Evolutionary conservation across 2,329 filamentous ascomycete genomes (phyloP).

Genomic region (Colletotrichum simmondsii): DNA sequence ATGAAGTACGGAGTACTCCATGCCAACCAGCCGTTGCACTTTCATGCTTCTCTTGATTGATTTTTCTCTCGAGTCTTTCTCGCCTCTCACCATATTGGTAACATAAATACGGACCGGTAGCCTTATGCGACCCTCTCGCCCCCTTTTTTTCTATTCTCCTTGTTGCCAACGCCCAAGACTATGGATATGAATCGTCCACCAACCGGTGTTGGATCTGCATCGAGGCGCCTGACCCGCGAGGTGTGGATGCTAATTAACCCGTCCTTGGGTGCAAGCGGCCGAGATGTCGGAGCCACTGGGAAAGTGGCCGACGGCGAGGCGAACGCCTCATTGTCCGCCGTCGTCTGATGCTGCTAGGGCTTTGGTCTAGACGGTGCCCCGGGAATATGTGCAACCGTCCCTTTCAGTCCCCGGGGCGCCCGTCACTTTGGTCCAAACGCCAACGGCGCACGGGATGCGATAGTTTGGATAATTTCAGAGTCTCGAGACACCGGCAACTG

Average conservation of each 20-base stretch:
- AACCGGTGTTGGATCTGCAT: slow-evolving; percentile 16
- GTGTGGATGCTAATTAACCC: slow-evolving; percentile 24
- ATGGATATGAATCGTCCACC: slow-evolving; percentile 6
- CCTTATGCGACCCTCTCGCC: neutral
- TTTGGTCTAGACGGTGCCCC: slow-evolving; percentile 5
- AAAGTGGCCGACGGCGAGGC: slow-evolving; percentile 18
- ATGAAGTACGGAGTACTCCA: neutral
- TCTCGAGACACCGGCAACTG: slow-evolving; percentile 22
- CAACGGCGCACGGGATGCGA: slow-evolving; percentile 29
- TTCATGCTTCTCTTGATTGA: neutral
- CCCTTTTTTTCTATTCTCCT: neutral
- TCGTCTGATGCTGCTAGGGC: slow-evolving; percentile 18
- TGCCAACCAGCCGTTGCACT: neutral
- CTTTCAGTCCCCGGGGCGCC: slow-evolving; percentile 8
- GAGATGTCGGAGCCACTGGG: slow-evolving; percentile 23
- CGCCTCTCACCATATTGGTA: neutral
- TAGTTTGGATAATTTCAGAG: slow-evolving; percentile 11
- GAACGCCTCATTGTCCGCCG: slow-evolving; percentile 12
- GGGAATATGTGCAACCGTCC: slow-evolving; percentile 6
- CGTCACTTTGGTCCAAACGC: slow-evolving; percentile 27
- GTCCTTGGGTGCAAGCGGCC: slow-evolving; percentile 19
- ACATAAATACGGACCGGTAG: neutral
- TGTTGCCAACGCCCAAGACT: neutral
- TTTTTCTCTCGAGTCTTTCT: neutral
- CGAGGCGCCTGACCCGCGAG: neutral